A percentile compares a stretch with the other conserved stretches of the same genome.
phyloP scores from a whole-genome alignment of 169 alveolate species.

The Ichthyophthirius multifiliis region DNA sequence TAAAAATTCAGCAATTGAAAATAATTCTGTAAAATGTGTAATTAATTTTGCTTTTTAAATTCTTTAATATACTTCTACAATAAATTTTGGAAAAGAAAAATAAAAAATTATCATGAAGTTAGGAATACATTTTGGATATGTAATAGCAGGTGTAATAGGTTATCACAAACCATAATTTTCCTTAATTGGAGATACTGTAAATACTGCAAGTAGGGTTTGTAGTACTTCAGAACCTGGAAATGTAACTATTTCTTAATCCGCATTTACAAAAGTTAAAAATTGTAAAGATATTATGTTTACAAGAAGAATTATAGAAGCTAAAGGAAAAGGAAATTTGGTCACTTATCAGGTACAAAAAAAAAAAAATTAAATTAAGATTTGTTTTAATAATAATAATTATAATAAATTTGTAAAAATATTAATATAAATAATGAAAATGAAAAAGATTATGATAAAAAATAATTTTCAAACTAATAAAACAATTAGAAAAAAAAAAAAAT shows the following conservation, averaged over 20 bases:
- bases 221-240: slow-evolving; percentile 43
- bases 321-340: slow-evolving; percentile 44
- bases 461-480: too few species aligned
- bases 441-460: too few species aligned
- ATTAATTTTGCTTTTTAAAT: background rate
- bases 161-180: slow-evolving; percentile 85
- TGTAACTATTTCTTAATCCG: slow-evolving; percentile 20
- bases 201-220: slow-evolving; percentile 84
- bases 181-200: slow-evolving; percentile 86
- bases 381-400: too few species aligned
- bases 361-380: background rate
- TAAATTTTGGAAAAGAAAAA: background rate
- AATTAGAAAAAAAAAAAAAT: too few species aligned
- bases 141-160: slow-evolving; percentile 86
- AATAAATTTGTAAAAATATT: too few species aligned
- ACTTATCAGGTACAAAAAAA: background rate
- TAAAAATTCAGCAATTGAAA: background rate
- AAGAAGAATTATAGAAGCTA: slow-evolving; percentile 32
- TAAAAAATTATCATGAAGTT: background rate
- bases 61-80: background rate
- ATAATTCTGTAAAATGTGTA: background rate
- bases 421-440: too few species aligned
- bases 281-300: too few species aligned
- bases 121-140: slow-evolving; percentile 83
- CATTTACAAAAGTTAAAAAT: slow-evolving; percentile 20